These are phyloP conservation scores for Neurospora sp. DNA, from an alignment of 495 filamentous ascomycete species.

Conservation along the genomic window DNA sequence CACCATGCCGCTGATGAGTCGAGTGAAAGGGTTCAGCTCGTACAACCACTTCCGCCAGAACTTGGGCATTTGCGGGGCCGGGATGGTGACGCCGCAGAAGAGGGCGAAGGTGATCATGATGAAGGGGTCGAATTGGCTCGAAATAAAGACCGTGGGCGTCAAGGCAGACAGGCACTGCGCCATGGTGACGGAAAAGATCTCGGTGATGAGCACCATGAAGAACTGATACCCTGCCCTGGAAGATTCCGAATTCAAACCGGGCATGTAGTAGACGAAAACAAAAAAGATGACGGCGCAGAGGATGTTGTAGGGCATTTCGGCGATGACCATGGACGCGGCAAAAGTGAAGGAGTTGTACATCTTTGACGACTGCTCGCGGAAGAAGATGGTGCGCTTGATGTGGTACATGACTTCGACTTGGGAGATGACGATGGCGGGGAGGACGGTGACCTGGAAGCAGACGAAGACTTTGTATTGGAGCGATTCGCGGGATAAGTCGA, in stretches of 20 bases:
- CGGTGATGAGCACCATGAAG: slow-evolving; percentile 67
- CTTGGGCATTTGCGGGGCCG: slow-evolving; percentile 58
- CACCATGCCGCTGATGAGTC: slow-evolving; percentile 69
- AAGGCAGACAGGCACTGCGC: slow-evolving; percentile 59
- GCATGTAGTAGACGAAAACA: slow-evolving; percentile 66
- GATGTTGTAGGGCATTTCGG: slow-evolving; percentile 67
- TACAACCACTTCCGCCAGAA: slow-evolving; percentile 81
- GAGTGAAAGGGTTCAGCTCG: slow-evolving; percentile 73
- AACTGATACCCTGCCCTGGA: slow-evolving; percentile 70
- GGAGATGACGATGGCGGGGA: slow-evolving; percentile 65
- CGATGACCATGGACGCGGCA: slow-evolving; percentile 56
- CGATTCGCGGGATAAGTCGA: slow-evolving; percentile 55
- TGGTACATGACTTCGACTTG: slow-evolving; percentile 72
- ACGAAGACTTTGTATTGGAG: slow-evolving; percentile 75
- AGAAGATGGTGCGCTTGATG: slow-evolving; percentile 63
- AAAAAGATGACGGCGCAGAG: slow-evolving; percentile 67
- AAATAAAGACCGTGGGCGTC: slow-evolving; percentile 61
- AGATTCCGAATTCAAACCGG: slow-evolving; percentile 45
- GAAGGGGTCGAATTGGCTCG: slow-evolving; percentile 60
- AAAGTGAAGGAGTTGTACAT: slow-evolving; percentile 70
- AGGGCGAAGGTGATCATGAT: slow-evolving; percentile 69
- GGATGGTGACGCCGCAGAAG: slow-evolving; percentile 78
- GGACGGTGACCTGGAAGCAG: slow-evolving; percentile 71
- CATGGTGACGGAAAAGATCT: slow-evolving; percentile 65
- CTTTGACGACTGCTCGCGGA: slow-evolving; percentile 68